Evolutionary conservation across 306 rosid species (phyloP).

Genomic region (Cyamopsis tetragonoloba): DNA sequence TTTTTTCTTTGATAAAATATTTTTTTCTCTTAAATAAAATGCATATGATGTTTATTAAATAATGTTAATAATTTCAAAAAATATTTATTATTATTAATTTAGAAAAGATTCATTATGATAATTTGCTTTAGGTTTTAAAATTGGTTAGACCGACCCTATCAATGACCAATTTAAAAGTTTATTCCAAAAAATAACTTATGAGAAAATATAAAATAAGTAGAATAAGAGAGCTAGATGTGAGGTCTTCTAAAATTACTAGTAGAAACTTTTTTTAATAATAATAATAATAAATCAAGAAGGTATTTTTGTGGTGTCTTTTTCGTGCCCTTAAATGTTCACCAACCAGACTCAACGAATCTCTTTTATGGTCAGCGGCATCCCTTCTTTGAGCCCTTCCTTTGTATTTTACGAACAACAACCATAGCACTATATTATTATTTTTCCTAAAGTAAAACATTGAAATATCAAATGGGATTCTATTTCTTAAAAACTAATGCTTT

Average conservation of each 20-base stretch:
- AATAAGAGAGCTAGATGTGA: background rate
- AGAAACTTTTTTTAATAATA: background rate
- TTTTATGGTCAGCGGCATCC: background rate
- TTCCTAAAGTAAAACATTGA: background rate
- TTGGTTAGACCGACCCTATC: no score
- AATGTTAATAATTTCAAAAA: no score
- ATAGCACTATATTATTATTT: background rate
- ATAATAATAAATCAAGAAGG: conserved; percentile 1
- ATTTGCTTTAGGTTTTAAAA: no score
- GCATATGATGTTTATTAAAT: no score
- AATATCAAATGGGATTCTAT: no score
- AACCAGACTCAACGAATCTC: conserved; percentile 7
- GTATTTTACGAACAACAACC: background rate
- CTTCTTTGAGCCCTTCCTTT: background rate
- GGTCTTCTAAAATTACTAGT: background rate
- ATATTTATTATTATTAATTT: no score
- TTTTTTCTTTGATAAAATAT: no score
- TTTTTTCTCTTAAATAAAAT: no score
- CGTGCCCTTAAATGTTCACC: conserved; percentile 12
- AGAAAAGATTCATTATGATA: no score
- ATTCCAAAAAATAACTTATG: no score
- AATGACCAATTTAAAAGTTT: background rate
- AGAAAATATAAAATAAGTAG: no score
- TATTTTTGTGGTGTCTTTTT: background rate
- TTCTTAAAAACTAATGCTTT: background rate